phyloP scores from a whole-genome alignment of 202 grass and related monocot genomes.

The Panicum virgatum region DNA sequence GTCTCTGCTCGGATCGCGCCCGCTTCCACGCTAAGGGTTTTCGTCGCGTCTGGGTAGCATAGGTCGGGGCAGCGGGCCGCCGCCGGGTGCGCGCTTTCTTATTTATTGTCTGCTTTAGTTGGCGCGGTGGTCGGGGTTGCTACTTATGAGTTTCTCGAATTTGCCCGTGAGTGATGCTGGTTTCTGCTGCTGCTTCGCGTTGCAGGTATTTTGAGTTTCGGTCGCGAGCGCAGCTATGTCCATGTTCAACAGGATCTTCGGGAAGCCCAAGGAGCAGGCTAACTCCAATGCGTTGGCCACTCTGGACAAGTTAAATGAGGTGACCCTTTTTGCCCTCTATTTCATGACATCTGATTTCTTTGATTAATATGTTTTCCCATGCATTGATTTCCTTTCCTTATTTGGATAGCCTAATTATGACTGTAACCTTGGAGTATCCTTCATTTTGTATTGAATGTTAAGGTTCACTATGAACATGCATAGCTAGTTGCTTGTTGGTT shows the following conservation, averaged over 20 bases:
- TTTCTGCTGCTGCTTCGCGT: not conserved
- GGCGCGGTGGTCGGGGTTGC: not conserved
- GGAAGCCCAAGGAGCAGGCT: conserved; percentile 87
- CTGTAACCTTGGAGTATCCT: not conserved
- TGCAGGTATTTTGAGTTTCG: conserved; percentile 36
- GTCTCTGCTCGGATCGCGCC: not conserved
- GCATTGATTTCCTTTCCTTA: not conserved
- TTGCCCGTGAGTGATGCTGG: not conserved
- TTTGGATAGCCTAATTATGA: not conserved
- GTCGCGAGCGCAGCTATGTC: conserved; percentile 53
- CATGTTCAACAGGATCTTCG: conserved; percentile 90
- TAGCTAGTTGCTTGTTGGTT: not conserved
- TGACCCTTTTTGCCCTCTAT: not conserved
- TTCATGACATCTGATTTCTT: not conserved
- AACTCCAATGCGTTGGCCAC: conserved; percentile 81
- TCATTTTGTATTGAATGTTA: not conserved
- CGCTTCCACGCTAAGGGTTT: not conserved
- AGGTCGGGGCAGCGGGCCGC: not conserved
- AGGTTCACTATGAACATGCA: not conserved
- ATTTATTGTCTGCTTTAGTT: not conserved
- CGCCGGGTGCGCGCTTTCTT: not conserved
- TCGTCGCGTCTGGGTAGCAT: not conserved
- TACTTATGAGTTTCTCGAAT: not conserved
- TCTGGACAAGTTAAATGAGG: conserved; percentile 90
- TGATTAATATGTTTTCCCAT: not conserved